Conservation (phyloP, 116 monocot genomes). For the Zostera marina region DNA sequence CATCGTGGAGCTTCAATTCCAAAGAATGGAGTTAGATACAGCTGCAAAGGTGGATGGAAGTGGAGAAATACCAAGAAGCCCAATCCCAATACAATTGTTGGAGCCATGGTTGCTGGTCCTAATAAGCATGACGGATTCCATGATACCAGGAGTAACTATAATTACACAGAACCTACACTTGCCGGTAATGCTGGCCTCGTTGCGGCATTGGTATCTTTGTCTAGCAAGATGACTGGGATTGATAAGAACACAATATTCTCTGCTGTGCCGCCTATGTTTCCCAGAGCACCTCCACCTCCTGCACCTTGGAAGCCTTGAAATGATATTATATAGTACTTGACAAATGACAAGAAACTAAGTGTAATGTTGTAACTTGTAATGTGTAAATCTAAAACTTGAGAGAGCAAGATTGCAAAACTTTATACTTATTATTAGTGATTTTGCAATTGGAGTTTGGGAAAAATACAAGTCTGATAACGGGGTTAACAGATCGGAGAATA, state of each 20-base stretch:
- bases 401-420: background rate
- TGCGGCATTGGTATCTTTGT: slow-evolving; percentile 18
- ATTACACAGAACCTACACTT: slow-evolving; percentile 23
- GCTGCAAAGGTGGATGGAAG: slow-evolving; percentile 28
- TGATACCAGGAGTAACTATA: slow-evolving; percentile 15
- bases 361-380: too few species aligned
- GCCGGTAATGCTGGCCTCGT: slow-evolving; percentile 28
- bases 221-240: slow-evolving; percentile 12
- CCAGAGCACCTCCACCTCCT: slow-evolving; percentile 18
- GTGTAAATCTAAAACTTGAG: too few species aligned
- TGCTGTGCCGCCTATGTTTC: slow-evolving; percentile 24
- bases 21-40: slow-evolving; percentile 16
- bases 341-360: too few species aligned
- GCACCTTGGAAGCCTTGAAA: slow-evolving; percentile 26
- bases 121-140: slow-evolving; percentile 22
- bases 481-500: too few species aligned
- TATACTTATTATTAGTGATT: background rate
- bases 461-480: too few species aligned
- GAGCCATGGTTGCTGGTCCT: slow-evolving; percentile 29
- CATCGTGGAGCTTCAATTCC: slow-evolving; percentile 25
- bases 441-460: too few species aligned
- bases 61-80: slow-evolving; percentile 21
- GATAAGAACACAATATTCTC: slow-evolving; percentile 29
- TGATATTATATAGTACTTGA: background rate
- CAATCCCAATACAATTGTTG: slow-evolving; percentile 18